Evolutionary conservation across 352 stramenopile genomes (phyloP), one percentile per base, ranked within the genome.

Genomic region (Phytopythium chamaehyphon): DNA sequence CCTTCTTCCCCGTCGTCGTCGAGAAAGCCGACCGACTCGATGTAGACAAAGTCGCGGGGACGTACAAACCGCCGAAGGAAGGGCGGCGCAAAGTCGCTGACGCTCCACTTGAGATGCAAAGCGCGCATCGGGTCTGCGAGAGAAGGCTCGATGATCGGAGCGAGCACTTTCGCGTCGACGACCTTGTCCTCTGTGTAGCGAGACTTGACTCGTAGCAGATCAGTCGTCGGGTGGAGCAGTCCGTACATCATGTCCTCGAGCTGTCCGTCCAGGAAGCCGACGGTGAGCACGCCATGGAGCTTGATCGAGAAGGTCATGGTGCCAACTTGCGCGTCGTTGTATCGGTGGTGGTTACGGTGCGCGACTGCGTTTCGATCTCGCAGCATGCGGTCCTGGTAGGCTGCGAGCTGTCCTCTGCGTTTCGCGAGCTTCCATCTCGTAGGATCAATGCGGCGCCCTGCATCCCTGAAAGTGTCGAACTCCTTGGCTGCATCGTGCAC

Each of bases 41-140:
- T 22, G 54, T 69, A 73, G 3, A 73, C 55, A 42, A 67, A 64
- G 43, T 69, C 64, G n/a, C 66, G 62, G 22, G 55, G 66, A 40
- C 66, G 66, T 14, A 65, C 52, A 21, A 68, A 56, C 21, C 31
- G 62, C 2, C 59, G 63, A 5, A 55, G 40, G 12, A 55, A 48
- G 16, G 38, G 18, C 24, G 49, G 49, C n/a, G 21, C 40, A 31
- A 42, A 42, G 39, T 65, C 59, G 21, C 64, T 50, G 10, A 60
- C 54, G 10, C 48, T 47, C 45, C 65, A 69, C 48, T 68, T 57
- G 18, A 63, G 54, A 35, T 63, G 56, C 47, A 62, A 24, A 39
- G 51, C 66, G 23, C 49, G 55, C 37, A 69, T 62, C 3, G 63
- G 62, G 6, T 64, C 51, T 16, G 36, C 47, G 1, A 37, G 56